A percentile compares a stretch with the other conserved stretches of the same genome.
Evolutionary conservation across 139 green algal species (phyloP).

Genomic region (Chara braunii): DNA sequence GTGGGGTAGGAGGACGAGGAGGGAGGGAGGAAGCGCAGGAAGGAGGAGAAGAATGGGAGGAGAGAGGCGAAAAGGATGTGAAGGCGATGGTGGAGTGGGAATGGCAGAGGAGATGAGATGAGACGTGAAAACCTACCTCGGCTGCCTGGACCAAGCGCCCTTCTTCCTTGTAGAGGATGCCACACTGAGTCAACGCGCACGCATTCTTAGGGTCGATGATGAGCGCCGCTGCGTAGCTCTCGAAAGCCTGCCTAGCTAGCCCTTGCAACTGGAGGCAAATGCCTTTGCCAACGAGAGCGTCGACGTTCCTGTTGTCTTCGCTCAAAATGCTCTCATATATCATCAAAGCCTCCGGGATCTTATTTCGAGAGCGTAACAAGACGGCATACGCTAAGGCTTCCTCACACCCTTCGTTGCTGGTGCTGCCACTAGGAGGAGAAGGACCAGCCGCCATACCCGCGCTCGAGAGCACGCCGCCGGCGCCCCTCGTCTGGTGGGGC

Average conservation of each 20-base stretch:
- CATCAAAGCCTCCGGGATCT: conserved; percentile 10
- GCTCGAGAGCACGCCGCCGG: neutral
- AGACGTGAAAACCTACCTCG: neutral
- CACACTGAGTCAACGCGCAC: conserved; percentile 10
- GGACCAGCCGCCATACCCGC: too few species aligned
- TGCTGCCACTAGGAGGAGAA: too few species aligned
- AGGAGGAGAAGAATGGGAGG: too few species aligned
- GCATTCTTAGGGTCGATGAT: conserved; percentile 8
- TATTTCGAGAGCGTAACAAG: conserved; percentile 21
- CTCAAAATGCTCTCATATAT: conserved; percentile 15
- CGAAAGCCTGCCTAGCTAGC: conserved; percentile 2
- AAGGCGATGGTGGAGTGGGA: too few species aligned
- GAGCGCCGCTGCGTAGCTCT: conserved; percentile 15
- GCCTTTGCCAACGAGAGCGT: conserved; percentile 24
- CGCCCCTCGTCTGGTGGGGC: neutral
- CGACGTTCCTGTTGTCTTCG: neutral
- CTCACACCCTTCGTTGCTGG: neutral
- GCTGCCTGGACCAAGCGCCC: conserved; percentile 16
- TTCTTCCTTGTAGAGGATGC: conserved; percentile 31
- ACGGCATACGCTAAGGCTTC: conserved; percentile 23
- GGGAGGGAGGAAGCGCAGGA: too few species aligned
- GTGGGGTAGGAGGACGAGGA: too few species aligned
- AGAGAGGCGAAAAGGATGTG: too few species aligned
- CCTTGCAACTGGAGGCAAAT: conserved; percentile 12
- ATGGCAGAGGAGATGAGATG: too few species aligned